Conservation (phyloP, 352 stramenopile species). For the Globisporangium parvum region DNA sequence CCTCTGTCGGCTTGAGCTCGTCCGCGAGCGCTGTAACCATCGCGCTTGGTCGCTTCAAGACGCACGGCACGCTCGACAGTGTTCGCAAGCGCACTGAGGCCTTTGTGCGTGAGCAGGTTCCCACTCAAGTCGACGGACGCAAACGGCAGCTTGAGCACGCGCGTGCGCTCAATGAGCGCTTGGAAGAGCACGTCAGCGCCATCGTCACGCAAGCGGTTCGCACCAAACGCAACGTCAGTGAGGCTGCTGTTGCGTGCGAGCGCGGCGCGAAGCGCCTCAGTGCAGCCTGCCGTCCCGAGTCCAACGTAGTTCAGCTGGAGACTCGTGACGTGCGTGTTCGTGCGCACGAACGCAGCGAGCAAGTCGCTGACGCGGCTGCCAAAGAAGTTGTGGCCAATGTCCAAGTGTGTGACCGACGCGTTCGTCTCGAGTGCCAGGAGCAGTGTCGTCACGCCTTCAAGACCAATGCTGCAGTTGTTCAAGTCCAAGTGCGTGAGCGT, state of each 20-base stretch:
- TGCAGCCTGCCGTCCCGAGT: constrained; percentile 43
- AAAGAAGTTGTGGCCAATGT: constrained; percentile 75
- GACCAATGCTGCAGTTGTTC: constrained; percentile 54
- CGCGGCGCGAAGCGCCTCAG: constrained; percentile 34
- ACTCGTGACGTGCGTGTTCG: constrained; percentile 40
- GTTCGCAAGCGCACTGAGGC: constrained; percentile 31
- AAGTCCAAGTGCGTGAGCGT: constrained; percentile 58
- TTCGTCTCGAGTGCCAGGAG: constrained; percentile 51
- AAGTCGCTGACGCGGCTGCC: constrained; percentile 57
- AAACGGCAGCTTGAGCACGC: constrained; percentile 26
- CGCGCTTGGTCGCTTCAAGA: background rate
- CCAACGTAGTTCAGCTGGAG: constrained; percentile 65
- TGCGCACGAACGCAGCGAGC: constrained; percentile 54
- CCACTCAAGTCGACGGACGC: constrained; percentile 58
- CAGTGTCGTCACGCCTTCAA: constrained; percentile 56
- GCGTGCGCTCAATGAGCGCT: constrained; percentile 39
- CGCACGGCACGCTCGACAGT: constrained; percentile 18
- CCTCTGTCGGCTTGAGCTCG: background rate
- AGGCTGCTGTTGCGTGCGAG: constrained; percentile 45
- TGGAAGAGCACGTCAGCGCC: constrained; percentile 40
- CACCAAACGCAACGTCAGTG: constrained; percentile 45
- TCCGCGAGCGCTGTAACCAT: background rate
- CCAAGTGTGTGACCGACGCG: constrained; percentile 43
- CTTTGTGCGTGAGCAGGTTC: constrained; percentile 61
- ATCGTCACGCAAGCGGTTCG: constrained; percentile 63